Percentiles rank a stretch among this genome's conserved stretches.
phyloP scores from a whole-genome alignment of 2,329 filamentous ascomycete species.

The Stachybotrys chlorohalonatus region DNA sequence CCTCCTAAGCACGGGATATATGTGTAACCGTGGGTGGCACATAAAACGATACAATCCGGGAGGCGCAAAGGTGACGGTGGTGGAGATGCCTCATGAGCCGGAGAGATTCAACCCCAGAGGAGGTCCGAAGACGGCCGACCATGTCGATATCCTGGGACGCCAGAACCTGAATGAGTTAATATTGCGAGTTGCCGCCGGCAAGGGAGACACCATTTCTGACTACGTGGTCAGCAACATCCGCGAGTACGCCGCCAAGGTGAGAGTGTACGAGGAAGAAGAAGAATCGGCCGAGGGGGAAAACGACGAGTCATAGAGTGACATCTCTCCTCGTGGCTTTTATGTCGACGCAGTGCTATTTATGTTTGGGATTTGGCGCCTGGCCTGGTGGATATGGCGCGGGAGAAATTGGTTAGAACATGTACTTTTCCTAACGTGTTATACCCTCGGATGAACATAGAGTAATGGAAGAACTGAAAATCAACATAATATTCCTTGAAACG shows the following conservation, averaged over 20 bases:
- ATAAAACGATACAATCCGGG: conserved; percentile 92
- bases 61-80: conserved; percentile 69
- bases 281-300: conserved; percentile 5
- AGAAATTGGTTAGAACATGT: conserved; percentile 4
- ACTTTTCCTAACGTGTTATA: conserved; percentile 9
- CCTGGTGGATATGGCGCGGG: conserved; percentile 6
- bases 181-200: conserved; percentile 74
- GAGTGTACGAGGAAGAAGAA: conserved; percentile 61
- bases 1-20: conserved; percentile 84
- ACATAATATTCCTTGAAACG: no score
- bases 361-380: conserved; percentile 13
- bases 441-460: conserved; percentile 7
- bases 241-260: conserved; percentile 74
- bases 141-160: conserved; percentile 90
- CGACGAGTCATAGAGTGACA: conserved; percentile 8
- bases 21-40: conserved; percentile 93
- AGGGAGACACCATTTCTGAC: conserved; percentile 69
- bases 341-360: conserved; percentile 1
- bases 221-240: conserved; percentile 72
- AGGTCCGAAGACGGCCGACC: conserved; percentile 67
- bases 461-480: conserved; percentile 2
- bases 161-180: conserved; percentile 87
- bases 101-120: conserved; percentile 81
- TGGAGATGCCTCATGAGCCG: conserved; percentile 95
- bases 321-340: conserved; percentile 2